Evolutionary conservation across 2,329 filamentous ascomycete genomes (phyloP).

Genomic region (Penicillium polonicum): DNA sequence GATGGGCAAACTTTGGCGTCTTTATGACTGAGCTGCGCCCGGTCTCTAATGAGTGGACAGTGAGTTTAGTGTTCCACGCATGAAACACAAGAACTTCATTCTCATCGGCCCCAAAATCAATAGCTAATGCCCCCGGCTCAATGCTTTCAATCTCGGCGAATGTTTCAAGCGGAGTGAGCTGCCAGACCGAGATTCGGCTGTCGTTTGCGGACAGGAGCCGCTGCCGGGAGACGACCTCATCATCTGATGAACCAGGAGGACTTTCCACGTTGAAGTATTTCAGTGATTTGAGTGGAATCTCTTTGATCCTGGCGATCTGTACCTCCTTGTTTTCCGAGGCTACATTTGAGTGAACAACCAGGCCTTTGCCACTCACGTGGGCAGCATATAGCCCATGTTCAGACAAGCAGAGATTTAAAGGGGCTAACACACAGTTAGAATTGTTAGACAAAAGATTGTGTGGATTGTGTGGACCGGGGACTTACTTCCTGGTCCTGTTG

Average conservation of each 20-base stretch:
- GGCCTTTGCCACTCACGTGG: slow-evolving; percentile 34
- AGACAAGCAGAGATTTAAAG: slow-evolving; percentile 27
- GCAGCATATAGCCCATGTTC: slow-evolving; percentile 32
- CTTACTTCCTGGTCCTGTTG: slow-evolving; percentile 27
- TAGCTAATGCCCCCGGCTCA: slow-evolving; percentile 36
- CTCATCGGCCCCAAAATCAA: slow-evolving; percentile 40
- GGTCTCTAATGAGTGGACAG: slow-evolving; percentile 36
- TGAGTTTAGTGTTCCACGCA: slow-evolving; percentile 41
- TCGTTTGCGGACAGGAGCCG: slow-evolving; percentile 38
- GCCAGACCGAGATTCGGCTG: slow-evolving; percentile 38
- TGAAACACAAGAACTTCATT: slow-evolving; percentile 42
- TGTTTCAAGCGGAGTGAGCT: slow-evolving; percentile 37
- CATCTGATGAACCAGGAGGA: background rate
- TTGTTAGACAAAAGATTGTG: background rate
- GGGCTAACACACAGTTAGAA: slow-evolving; percentile 9
- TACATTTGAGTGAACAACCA: slow-evolving; percentile 33
- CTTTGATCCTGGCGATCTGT: slow-evolving; percentile 34
- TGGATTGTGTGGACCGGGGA: background rate
- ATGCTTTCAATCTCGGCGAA: slow-evolving; percentile 43
- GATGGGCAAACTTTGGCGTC: slow-evolving; percentile 40
- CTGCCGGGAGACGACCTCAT: slow-evolving; percentile 22
- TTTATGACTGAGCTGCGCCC: slow-evolving; percentile 42
- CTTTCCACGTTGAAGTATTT: slow-evolving; percentile 26
- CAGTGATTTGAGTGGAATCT: slow-evolving; percentile 31
- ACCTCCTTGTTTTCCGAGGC: slow-evolving; percentile 33